Percentiles rank a stretch among this genome's conserved stretches.
Conservation (phyloP, 257 asterid genomes). For the Penstemon newberryi region DNA sequence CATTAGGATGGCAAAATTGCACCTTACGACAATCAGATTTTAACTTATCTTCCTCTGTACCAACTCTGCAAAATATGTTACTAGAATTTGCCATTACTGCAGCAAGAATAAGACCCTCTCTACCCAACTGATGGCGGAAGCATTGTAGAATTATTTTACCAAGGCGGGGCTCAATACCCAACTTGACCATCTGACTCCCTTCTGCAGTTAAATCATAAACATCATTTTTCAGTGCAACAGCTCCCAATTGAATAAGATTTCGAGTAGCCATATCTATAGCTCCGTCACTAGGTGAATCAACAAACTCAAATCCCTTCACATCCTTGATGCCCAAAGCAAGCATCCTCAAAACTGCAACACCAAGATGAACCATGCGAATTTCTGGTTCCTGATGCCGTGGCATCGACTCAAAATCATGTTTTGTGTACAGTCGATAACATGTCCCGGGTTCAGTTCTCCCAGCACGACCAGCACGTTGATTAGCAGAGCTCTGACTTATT, state of each 20-base stretch:
- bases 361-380: slow-evolving; percentile 86
- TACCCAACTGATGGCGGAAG: slow-evolving; percentile 57
- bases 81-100: slow-evolving; percentile 90
- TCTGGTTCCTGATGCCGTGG: slow-evolving; percentile 80
- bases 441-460: slow-evolving; percentile 95
- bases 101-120: slow-evolving; percentile 90
- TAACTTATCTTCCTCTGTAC: slow-evolving; percentile 59
- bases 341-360: slow-evolving; percentile 87
- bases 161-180: slow-evolving; percentile 94
- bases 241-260: slow-evolving; percentile 78
- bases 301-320: slow-evolving; percentile 70
- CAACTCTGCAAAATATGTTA: slow-evolving; percentile 91
- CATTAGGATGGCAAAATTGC: slow-evolving; percentile 79
- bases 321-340: slow-evolving; percentile 79
- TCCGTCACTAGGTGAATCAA: slow-evolving; percentile 71
- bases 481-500: slow-evolving; percentile 90
- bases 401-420: slow-evolving; percentile 68
- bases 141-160: slow-evolving; percentile 77
- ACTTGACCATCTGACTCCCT: slow-evolving; percentile 69
- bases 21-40: slow-evolving; percentile 88
- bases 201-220: slow-evolving; percentile 53
- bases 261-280: slow-evolving; percentile 77
- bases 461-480: slow-evolving; percentile 95
- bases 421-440: slow-evolving; percentile 75
- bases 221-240: slow-evolving; percentile 44